Percentiles rank a stretch among this genome's conserved stretches.
Conservation (phyloP, 2,329 filamentous ascomycete species). For the Fusarium odoratissimum region DNA sequence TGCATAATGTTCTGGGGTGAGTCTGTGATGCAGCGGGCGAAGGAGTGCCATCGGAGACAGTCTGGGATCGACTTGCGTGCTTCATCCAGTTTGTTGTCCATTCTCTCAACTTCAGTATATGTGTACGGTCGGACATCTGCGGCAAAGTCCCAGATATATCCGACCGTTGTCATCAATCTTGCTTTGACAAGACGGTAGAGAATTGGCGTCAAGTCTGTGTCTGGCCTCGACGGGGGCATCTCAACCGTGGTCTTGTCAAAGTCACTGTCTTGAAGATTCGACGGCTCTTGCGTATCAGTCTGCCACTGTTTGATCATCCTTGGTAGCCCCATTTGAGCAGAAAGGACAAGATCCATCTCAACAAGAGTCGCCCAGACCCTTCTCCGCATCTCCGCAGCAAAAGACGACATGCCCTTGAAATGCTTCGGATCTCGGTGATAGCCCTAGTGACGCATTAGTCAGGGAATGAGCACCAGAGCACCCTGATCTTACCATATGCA, state of each 20-base stretch:
- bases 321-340: slow-evolving; percentile 59
- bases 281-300: slow-evolving; percentile 56
- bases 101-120: not conserved
- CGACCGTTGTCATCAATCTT: not conserved
- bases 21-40: slow-evolving; percentile 9
- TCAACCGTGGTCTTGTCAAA: slow-evolving; percentile 46
- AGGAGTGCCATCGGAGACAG: slow-evolving; percentile 7
- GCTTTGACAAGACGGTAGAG: slow-evolving; percentile 21
- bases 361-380: slow-evolving; percentile 56
- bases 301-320: slow-evolving; percentile 55
- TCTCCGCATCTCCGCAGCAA: slow-evolving; percentile 59
- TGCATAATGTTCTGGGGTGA: slow-evolving; percentile 10
- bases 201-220: slow-evolving; percentile 1
- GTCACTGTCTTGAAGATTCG: slow-evolving; percentile 58
- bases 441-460: slow-evolving; percentile 34
- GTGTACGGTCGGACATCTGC: slow-evolving; percentile 3
- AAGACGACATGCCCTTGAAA: slow-evolving; percentile 54
- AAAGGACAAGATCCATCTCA: slow-evolving; percentile 56
- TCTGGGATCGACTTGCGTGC: slow-evolving; percentile 6
- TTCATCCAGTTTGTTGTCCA: slow-evolving; percentile 1
- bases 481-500: slow-evolving; percentile 42
- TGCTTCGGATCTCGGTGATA: slow-evolving; percentile 59
- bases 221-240: not conserved
- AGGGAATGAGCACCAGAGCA: rapidly evolving
- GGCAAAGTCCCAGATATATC: slow-evolving; percentile 14